Evolutionary conservation across 306 rosid genomes (phyloP).

Genomic region (Spatholobus suberectus): DNA sequence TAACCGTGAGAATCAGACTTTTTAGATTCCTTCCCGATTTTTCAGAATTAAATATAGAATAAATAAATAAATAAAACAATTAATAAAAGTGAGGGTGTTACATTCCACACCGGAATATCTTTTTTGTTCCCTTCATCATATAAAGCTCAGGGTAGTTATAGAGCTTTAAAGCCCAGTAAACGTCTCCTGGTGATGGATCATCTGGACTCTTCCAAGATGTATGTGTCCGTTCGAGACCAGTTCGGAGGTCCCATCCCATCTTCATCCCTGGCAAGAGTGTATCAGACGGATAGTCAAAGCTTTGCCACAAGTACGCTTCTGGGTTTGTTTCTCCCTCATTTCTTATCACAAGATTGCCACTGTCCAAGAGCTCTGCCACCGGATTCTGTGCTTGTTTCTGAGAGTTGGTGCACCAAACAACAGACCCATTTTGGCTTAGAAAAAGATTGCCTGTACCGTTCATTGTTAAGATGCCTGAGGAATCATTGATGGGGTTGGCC

Average conservation of each 20-base stretch:
- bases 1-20: too few species aligned
- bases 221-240: slow-evolving; percentile 12
- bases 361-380: background rate
- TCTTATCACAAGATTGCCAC: background rate
- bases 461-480: too few species aligned
- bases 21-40: too few species aligned
- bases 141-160: slow-evolving; percentile 14
- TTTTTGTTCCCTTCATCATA: slow-evolving; percentile 27
- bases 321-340: background rate
- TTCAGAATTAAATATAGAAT: too few species aligned
- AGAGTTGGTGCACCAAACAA: background rate
- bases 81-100: too few species aligned
- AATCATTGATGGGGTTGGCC: too few species aligned
- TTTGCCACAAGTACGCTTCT: background rate
- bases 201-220: slow-evolving; percentile 51
- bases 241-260: slow-evolving; percentile 48
- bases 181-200: slow-evolving; percentile 52
- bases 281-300: background rate
- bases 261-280: background rate
- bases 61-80: too few species aligned
- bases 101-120: background rate
- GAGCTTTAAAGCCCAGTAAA: background rate
- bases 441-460: too few species aligned
- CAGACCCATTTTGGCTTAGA: too few species aligned
- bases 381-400: background rate